phyloP scores from a whole-genome alignment of 441 rosid genomes.

The Gossypium gossypioides region DNA sequence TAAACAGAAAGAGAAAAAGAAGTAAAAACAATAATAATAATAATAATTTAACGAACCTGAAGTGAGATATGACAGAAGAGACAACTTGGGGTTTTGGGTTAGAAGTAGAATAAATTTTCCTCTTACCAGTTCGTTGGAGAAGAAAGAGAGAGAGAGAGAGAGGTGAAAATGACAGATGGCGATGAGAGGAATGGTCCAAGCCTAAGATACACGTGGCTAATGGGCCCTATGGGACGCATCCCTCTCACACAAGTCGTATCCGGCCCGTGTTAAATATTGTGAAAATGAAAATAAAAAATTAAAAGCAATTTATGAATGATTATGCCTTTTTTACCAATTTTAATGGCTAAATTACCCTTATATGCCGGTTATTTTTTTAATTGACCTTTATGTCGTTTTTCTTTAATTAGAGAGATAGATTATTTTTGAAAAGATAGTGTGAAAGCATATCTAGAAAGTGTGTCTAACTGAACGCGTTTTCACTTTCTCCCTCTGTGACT shows the following conservation, averaged over 20 bases:
- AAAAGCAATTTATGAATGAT: no score
- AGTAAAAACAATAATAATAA: neutral
- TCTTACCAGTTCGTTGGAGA: neutral
- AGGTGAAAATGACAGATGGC: neutral
- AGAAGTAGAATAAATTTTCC: neutral
- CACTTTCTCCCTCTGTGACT: rapidly evolving
- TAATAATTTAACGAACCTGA: slow-evolving; percentile 15
- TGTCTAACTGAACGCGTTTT: no score
- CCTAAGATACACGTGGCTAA: slow-evolving; percentile 14
- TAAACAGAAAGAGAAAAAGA: neutral
- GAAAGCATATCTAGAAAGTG: no score
- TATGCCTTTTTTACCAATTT: no score
- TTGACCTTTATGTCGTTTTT: no score
- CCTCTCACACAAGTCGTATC: neutral
- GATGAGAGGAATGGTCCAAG: neutral
- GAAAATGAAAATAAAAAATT: no score
- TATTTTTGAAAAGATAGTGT: no score
- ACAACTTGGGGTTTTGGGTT: neutral
- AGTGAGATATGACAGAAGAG: neutral
- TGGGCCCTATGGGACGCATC: neutral
- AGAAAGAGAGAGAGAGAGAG: neutral
- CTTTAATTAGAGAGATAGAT: no score
- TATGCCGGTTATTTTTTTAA: no score
- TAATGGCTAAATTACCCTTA: no score
- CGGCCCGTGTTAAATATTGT: neutral